phyloP scores from a whole-genome alignment of 2,329 filamentous ascomycete species.

The Beauveria medogensis region DNA sequence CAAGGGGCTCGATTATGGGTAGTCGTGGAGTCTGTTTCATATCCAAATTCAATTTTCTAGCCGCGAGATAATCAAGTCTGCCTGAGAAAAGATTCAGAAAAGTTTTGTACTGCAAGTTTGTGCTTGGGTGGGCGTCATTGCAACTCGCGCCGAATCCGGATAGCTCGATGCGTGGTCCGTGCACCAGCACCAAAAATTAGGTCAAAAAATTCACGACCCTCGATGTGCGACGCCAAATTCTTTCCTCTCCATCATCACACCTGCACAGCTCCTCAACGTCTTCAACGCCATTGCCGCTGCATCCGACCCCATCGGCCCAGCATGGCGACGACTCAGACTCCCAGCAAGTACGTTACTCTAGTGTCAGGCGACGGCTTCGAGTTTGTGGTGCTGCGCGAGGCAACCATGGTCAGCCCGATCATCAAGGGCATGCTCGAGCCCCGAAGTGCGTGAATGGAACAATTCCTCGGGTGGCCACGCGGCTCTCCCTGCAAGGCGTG shows the following conservation, averaged over 20 bases:
- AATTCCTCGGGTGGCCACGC: conserved; percentile 18
- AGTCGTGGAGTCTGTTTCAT: too few relatives aligned
- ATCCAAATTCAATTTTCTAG: too few relatives aligned
- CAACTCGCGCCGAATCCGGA: background rate
- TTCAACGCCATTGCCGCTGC: conserved; percentile 10
- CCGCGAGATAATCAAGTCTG: too few relatives aligned
- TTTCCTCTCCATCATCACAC: conserved; percentile 2
- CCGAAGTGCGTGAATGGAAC: conserved; percentile 39
- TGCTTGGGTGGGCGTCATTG: too few relatives aligned
- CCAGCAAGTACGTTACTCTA: conserved; percentile 67
- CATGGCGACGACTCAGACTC: conserved; percentile 14
- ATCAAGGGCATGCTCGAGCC: conserved; percentile 71
- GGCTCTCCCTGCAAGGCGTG: background rate
- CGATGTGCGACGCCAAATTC: background rate
- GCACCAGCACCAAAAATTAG: background rate
- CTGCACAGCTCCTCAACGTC: conserved; percentile 3
- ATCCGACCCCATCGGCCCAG: conserved; percentile 2
- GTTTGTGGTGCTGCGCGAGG: conserved; percentile 65
- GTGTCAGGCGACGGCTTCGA: conserved; percentile 69
- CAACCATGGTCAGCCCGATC: conserved; percentile 59
- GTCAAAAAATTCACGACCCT: background rate
- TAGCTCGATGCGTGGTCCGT: conserved; percentile 1
- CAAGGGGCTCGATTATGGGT: background rate
- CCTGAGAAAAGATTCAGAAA: too few relatives aligned
- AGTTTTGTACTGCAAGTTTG: background rate